Percentiles rank a stretch among this genome's conserved stretches.
Conservation (phyloP, 1,284 basidiomycete species). For the Acaromyces ingoldii region DNA sequence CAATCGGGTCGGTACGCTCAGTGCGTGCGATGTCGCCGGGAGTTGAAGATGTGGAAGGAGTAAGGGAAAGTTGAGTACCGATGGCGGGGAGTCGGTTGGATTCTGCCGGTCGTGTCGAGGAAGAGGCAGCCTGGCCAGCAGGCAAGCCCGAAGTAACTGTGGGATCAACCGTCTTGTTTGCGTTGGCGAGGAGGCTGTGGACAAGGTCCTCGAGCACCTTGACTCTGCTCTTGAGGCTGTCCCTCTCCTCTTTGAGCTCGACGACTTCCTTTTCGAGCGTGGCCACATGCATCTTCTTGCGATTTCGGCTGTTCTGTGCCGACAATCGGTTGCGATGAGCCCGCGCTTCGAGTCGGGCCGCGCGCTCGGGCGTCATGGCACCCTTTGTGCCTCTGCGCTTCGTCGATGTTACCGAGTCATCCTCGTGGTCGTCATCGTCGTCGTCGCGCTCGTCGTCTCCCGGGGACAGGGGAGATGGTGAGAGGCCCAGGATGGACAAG, state of each 20-base stretch:
- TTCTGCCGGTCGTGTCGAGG: slow-evolving; percentile 12
- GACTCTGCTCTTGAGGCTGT: slow-evolving; percentile 21
- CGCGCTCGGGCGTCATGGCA: slow-evolving; percentile 39
- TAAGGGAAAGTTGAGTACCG: slow-evolving; percentile 13
- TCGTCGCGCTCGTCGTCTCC: not conserved
- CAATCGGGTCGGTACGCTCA: slow-evolving; percentile 15
- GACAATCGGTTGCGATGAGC: slow-evolving; percentile 48
- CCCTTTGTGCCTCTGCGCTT: slow-evolving; percentile 7
- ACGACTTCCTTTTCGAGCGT: slow-evolving; percentile 34
- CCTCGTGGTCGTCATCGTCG: not conserved
- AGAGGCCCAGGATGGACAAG: not conserved
- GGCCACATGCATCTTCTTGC: slow-evolving; percentile 44
- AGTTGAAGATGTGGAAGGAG: slow-evolving; percentile 18
- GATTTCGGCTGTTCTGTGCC: slow-evolving; percentile 45
- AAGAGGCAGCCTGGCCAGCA: not conserved
- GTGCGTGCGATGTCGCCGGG: slow-evolving; percentile 15
- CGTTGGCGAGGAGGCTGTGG: slow-evolving; percentile 14
- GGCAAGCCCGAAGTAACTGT: slow-evolving; percentile 1
- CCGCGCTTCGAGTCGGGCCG: slow-evolving; percentile 41
- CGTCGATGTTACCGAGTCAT: not conserved
- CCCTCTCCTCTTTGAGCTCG: slow-evolving; percentile 28
- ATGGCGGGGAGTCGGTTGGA: slow-evolving; percentile 15
- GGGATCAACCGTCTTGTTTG: not conserved
- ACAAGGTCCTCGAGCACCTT: slow-evolving; percentile 28
- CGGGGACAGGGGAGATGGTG: not conserved